phyloP scores from a whole-genome alignment of 148 eudicot species.

The Gaultheria prostrata region DNA sequence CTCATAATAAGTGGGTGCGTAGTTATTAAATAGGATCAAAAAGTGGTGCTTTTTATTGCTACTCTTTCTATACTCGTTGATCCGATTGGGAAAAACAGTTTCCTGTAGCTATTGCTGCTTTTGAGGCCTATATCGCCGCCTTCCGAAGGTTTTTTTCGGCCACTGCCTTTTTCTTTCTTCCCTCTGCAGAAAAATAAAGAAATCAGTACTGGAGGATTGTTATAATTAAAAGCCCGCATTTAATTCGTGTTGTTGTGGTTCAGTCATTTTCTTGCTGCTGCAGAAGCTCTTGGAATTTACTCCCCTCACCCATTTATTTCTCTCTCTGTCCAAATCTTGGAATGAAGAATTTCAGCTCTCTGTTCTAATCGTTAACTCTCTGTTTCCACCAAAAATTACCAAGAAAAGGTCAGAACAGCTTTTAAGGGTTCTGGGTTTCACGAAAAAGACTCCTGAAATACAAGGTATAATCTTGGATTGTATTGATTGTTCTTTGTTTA shows the following conservation, averaged over 20 bases:
- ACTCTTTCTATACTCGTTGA: neutral
- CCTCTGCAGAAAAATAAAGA: constrained; percentile 10
- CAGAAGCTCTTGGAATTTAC: neutral
- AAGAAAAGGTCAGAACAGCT: too few species aligned
- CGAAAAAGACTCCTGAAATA: constrained; percentile 13
- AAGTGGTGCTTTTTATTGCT: neutral
- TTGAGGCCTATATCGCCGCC: constrained; percentile 25
- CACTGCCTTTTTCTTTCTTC: constrained; percentile 5
- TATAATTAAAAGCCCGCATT: constrained; percentile 10
- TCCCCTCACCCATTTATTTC: neutral
- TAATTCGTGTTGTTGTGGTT: constrained; percentile 7
- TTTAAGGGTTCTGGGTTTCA: neutral
- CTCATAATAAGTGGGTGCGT: neutral
- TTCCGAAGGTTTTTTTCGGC: constrained; percentile 8
- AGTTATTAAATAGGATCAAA: constrained; percentile 1
- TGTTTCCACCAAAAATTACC: neutral
- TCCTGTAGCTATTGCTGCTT: constrained; percentile 13
- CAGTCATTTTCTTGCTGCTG: neutral
- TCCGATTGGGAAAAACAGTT: neutral
- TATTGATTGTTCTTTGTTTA: neutral
- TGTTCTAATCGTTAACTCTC: neutral
- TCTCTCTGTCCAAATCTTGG: neutral
- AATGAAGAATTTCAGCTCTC: neutral
- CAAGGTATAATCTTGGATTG: constrained; percentile 18
- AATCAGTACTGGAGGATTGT: neutral